phyloP scores from a whole-genome alignment of 2,329 filamentous ascomycete species.

The Xylariaceae sp. region DNA sequence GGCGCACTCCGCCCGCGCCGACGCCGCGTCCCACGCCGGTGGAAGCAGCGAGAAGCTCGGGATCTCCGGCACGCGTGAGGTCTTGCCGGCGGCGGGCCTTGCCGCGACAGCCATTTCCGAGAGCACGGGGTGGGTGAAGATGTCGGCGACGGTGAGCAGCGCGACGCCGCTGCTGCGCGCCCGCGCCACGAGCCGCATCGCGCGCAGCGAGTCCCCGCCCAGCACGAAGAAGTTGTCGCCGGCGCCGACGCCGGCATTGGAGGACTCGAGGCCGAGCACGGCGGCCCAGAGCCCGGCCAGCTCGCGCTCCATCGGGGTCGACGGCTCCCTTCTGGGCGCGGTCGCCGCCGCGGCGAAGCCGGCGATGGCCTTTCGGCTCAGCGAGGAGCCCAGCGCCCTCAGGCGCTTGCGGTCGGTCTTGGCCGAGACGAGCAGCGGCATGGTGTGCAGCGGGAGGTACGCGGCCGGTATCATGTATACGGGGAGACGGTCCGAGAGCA shows the following conservation, averaged over 20 bases:
- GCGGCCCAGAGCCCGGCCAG: conserved; percentile 30
- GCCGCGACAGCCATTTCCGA: conserved; percentile 34
- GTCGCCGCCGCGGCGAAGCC: conserved; percentile 21
- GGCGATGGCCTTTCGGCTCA: conserved; percentile 33
- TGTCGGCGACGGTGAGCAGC: conserved; percentile 38
- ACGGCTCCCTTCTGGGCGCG: conserved; percentile 27
- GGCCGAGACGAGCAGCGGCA: conserved; percentile 40
- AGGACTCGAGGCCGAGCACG: conserved; percentile 28
- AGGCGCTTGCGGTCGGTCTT: conserved; percentile 43
- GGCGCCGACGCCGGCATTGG: conserved; percentile 22
- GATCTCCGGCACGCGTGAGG: conserved; percentile 19
- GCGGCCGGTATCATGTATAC: conserved; percentile 41
- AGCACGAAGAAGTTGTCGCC: conserved; percentile 25
- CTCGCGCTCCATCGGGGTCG: conserved; percentile 30
- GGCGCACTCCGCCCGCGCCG: conserved; percentile 30
- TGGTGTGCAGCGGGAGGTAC: conserved; percentile 36
- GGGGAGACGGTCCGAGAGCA: conserved; percentile 27
- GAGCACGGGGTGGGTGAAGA: conserved; percentile 38
- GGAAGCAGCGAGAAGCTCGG: conserved; percentile 33
- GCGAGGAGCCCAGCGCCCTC: conserved; percentile 34
- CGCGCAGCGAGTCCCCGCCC: conserved; percentile 40
- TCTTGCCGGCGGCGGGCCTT: conserved; percentile 17
- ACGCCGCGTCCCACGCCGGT: conserved; percentile 24
- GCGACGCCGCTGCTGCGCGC: conserved; percentile 31
- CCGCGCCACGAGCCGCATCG: conserved; percentile 41